These are phyloP conservation scores for Boletellus sp. DNA, from an alignment of 768 basidiomycete genomes.

Conservation along the genomic window DNA sequence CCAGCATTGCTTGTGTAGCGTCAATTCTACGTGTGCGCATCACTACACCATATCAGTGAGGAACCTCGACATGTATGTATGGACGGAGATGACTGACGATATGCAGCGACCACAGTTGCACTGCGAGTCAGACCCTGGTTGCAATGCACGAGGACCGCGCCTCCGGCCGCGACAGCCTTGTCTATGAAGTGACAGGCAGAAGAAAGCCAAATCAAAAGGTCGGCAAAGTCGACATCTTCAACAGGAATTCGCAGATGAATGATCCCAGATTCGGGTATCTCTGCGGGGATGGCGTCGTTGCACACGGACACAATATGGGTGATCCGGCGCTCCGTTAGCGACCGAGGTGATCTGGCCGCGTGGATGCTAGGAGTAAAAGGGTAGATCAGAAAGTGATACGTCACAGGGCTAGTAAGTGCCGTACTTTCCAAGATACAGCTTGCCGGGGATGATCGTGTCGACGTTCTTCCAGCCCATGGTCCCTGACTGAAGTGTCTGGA, in stretches of 20 bases:
- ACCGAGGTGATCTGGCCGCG: conserved; percentile 68
- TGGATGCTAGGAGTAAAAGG: conserved; percentile 45
- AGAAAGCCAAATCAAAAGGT: conserved; percentile 66
- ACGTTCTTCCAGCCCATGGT: conserved; percentile 59
- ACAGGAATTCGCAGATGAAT: conserved; percentile 67
- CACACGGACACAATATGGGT: conserved; percentile 82
- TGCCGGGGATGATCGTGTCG: conserved; percentile 60
- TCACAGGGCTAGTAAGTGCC: conserved; percentile 32
- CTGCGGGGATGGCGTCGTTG: conserved; percentile 65
- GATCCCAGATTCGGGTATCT: conserved; percentile 65
- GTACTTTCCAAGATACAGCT: conserved; percentile 72
- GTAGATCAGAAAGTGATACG: conserved; percentile 45
- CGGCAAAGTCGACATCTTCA: conserved; percentile 66
- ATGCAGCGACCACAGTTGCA: conserved; percentile 71
- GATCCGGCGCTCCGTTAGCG: conserved; percentile 68
- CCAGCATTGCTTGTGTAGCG: conserved; percentile 55
- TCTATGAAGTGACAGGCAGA: conserved; percentile 64
- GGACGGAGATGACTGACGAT: conserved; percentile 45
- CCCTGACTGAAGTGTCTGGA: conserved; percentile 21
- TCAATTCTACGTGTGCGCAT: conserved; percentile 62
- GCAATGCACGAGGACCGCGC: conserved; percentile 64
- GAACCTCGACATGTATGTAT: neutral
- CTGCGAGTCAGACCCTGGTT: conserved; percentile 64
- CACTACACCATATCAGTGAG: conserved; percentile 38
- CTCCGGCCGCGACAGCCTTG: conserved; percentile 53